A percentile compares a stretch with the other conserved stretches of the same genome.
Conservation (phyloP, 139 green algal genomes). For the Micromonas pusilla region DNA sequence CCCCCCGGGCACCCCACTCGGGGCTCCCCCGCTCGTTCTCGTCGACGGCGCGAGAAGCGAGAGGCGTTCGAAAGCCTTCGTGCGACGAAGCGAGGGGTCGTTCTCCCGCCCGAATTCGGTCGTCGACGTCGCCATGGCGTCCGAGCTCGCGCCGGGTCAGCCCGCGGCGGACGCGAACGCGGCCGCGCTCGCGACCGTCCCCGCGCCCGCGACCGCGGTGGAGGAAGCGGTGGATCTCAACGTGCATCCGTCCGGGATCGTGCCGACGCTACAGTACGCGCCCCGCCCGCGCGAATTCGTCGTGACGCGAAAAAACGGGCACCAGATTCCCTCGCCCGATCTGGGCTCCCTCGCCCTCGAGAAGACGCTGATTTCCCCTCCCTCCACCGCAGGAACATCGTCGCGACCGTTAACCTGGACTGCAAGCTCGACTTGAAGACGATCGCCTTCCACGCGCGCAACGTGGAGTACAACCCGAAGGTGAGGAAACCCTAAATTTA, state of each 20-base stretch:
- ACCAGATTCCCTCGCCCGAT: not conserved
- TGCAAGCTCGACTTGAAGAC: slow-evolving; percentile 90
- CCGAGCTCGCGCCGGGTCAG: not conserved
- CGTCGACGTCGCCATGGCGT: no score
- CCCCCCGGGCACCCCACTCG: no score
- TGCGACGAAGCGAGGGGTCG: no score
- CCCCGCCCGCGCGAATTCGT: not conserved
- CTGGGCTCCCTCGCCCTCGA: not conserved
- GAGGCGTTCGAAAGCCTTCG: no score
- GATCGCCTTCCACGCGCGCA: slow-evolving; percentile 91
- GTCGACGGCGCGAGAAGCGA: no score
- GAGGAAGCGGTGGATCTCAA: slow-evolving; percentile 52
- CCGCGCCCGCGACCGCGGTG: not conserved
- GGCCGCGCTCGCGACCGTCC: not conserved
- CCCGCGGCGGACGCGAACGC: not conserved
- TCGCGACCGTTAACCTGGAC: slow-evolving; percentile 91
- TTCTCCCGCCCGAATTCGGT: no score
- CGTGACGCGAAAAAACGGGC: not conserved
- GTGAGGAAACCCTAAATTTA: slow-evolving; percentile 35
- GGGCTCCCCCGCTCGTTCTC: no score
- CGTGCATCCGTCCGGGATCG: slow-evolving; percentile 81
- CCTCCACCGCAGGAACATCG: slow-evolving; percentile 48
- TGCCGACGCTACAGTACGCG: slow-evolving; percentile 89
- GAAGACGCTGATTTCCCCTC: slow-evolving; percentile 1
- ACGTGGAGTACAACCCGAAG: slow-evolving; percentile 99